Evolutionary conservation across 805 yeast species (phyloP), one percentile per base, ranked within the genome.

Genomic region (Wickerhamiella australiensis): DNA sequence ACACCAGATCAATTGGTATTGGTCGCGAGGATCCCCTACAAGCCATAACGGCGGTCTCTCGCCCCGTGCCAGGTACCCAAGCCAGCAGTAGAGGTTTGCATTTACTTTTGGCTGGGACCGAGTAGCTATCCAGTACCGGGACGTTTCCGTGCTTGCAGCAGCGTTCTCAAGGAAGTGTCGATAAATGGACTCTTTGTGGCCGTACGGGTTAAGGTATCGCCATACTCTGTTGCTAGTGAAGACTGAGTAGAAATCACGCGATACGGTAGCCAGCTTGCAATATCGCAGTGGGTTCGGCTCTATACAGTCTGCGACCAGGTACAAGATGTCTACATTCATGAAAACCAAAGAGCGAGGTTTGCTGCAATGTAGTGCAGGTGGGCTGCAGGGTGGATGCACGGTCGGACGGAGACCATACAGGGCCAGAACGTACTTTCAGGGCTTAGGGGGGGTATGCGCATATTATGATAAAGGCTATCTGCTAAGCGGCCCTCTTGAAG

Each of bases 161-260:
- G 20, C 38, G 3, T 15, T 33, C 15, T 15, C 21, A 18, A 12
- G 8, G 20, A 33, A 33, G 11, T 33, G 38, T 15, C n/a, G 38
- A 33, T 33, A 15, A 15, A 33, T 33, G 20, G 38, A 33, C 21
- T 33, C 21, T 17, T 33, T 11, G 20, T 33, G 20, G 38, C 43
- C 43, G 13, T 40, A 40, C 27, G 43, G 43, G 20, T 40, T 25
- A 3, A 40, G 43, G 43, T 22, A 40, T 20, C 43, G 43, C 43
- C 43, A 40, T 25, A 40, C 43, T 22, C 27, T 7, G 31, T 40
- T 25, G 43, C 43, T 40, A 3, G 43, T 40, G 18, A 40, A 40
- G 2, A 40, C 43, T 2, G 43, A n/a, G 20, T 40, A 22, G n/a
- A 22, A 40, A 13, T 40, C 43, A 18, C 31, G 43, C 29, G 29